Evolutionary conservation across 495 filamentous ascomycete genomes (phyloP), one percentile per base, ranked within the genome.

Genomic region (Filosporella fistucella): DNA sequence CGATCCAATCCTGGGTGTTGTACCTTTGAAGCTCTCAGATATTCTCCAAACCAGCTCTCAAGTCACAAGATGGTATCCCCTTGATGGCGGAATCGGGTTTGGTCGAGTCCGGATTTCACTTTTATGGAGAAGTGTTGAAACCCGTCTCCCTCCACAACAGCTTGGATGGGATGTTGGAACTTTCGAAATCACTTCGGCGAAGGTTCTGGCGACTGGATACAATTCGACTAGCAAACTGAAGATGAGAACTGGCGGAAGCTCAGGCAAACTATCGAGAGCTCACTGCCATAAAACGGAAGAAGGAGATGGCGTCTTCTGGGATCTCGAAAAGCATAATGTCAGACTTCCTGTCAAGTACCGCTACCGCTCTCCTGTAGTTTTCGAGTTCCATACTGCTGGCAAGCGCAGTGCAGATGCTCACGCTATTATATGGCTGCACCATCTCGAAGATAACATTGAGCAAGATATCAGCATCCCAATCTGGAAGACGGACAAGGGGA

Each of bases 101-200:
- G 91, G 91, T 22, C 84, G 91, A 16, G 77, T 97, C 49, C 81
- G 90, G n/a, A 84, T 97, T 52, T 93, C 88, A 0, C 63, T 96
- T 5, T 75, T 96, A 2, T 91, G 94, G 74, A 79, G 91, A 20
- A 86, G 84, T 38, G 76, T 96, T 20, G 91, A 95, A 61, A 82
- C 90, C 22, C 78, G 81, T 18, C 72, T 96, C 0, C 91, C 91
- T 5, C 84, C 86, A 0, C 70, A 80, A 18, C 81, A 93, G 68
- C 79, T 95, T 7, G 89, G 91, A 21, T 96, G 89, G 79, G 88
- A 96, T 49, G 86, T 95, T 13, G 93, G 93, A 24, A 94, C 90
- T 0, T 95, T 96, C 58, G 87, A 95, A 55, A 95, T 97, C 61
- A 56, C 63, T 0, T 82, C 79, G 0, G 77, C 88, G 20, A 78